phyloP scores from a whole-genome alignment of 495 filamentous ascomycete species.

The Lasiosphaeriaceae sp. region DNA sequence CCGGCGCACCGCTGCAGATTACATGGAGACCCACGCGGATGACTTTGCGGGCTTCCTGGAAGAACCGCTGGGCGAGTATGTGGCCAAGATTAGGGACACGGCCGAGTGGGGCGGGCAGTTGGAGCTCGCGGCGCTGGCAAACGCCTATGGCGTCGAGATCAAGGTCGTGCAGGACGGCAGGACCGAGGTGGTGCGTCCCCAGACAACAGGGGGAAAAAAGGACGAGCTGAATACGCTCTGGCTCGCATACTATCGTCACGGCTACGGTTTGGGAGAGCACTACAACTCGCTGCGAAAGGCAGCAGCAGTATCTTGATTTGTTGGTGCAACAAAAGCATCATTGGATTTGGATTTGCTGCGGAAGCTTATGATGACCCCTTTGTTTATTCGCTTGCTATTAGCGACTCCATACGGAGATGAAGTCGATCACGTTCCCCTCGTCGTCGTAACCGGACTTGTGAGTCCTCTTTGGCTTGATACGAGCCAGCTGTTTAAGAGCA shows the following conservation, averaged over 20 bases:
- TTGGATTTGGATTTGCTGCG: not conserved
- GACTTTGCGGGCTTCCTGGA: conserved; percentile 68
- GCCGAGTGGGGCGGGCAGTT: conserved; percentile 96
- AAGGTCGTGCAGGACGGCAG: conserved; percentile 81
- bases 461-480: conserved; percentile 65
- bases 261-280: conserved; percentile 90
- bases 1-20: conserved; percentile 53
- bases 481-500: conserved; percentile 56
- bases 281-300: conserved; percentile 73
- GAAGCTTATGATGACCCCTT: not conserved
- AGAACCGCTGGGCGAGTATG: conserved; percentile 70
- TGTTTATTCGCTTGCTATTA: not conserved
- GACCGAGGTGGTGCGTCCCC: conserved; percentile 68
- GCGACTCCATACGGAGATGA: conserved; percentile 50
- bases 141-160: conserved; percentile 76
- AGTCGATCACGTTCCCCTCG: conserved; percentile 57
- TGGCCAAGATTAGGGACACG: conserved; percentile 74
- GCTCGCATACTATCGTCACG: conserved; percentile 93
- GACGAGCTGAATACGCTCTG: conserved; percentile 55
- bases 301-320: not conserved
- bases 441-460: conserved; percentile 50
- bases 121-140: conserved; percentile 81
- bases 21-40: conserved; percentile 48
- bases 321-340: not conserved
- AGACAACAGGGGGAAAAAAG: conserved; percentile 17